Percentiles rank a stretch among this genome's conserved stretches.
Conservation (phyloP, 208 protist species). For the Leishmania braziliensis region DNA sequence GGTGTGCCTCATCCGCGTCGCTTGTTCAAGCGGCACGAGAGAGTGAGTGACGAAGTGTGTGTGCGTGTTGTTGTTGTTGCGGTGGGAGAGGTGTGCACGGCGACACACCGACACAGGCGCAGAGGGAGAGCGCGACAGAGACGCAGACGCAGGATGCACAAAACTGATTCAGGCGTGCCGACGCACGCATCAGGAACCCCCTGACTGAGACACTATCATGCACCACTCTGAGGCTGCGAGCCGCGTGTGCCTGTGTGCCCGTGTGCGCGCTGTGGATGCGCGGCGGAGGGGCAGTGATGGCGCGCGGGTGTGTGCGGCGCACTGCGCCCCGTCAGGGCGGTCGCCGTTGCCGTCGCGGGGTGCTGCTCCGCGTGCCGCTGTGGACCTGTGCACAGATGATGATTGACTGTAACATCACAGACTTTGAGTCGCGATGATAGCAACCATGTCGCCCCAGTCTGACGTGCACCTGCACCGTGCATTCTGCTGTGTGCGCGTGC, state of each 20-base stretch:
- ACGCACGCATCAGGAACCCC: conserved; percentile 18
- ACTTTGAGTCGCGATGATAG: conserved; percentile 15
- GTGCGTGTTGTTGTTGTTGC: background rate
- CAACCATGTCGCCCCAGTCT: conserved; percentile 10
- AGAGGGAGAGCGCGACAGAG: background rate
- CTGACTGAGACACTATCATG: conserved; percentile 16
- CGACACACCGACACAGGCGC: background rate
- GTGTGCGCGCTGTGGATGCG: background rate
- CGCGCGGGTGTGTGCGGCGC: too few relatives aligned
- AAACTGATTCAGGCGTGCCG: conserved; percentile 17
- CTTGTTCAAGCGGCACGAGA: conserved; percentile 24
- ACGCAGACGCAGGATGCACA: conserved; percentile 22
- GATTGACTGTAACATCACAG: too few relatives aligned
- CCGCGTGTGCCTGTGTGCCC: conserved; percentile 1
- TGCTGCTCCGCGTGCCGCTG: too few relatives aligned
- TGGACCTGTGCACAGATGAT: too few relatives aligned
- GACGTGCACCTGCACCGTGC: conserved; percentile 4
- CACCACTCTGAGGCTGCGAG: conserved; percentile 9
- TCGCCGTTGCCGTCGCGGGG: too few relatives aligned
- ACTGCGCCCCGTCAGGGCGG: too few relatives aligned
- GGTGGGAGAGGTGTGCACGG: background rate
- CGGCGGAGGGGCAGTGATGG: background rate
- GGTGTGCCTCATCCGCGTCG: conserved; percentile 21
- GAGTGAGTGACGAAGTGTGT: background rate
- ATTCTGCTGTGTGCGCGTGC: background rate